phyloP scores from a whole-genome alignment of 805 yeast genomes.

The Spathaspora hagerdaliae region DNA sequence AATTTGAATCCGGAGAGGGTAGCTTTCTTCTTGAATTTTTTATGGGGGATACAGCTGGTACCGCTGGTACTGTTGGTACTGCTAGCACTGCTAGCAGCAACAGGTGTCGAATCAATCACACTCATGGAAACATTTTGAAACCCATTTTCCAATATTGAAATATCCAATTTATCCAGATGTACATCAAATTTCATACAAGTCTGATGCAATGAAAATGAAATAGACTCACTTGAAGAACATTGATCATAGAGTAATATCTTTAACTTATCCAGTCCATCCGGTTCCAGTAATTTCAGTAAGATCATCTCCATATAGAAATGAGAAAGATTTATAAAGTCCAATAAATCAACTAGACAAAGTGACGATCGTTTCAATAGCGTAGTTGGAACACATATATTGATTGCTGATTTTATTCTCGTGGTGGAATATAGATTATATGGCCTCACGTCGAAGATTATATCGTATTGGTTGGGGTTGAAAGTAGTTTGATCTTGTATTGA shows the following conservation, averaged over 20 bases:
- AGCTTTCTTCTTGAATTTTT: background rate
- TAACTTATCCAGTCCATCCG: conserved; percentile 7
- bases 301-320: conserved; percentile 15
- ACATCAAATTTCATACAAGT: conserved; percentile 21
- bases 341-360: conserved; percentile 27
- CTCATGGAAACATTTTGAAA: conserved; percentile 5
- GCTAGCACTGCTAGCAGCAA: background rate
- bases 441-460: conserved; percentile 31
- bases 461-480: background rate
- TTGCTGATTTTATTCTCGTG: conserved; percentile 25
- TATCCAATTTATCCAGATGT: conserved; percentile 12
- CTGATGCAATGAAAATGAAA: conserved; percentile 22
- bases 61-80: background rate
- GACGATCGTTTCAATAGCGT: conserved; percentile 39
- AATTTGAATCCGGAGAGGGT: conserved; percentile 37
- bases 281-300: conserved; percentile 8
- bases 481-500: background rate
- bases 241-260: conserved; percentile 33
- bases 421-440: conserved; percentile 33
- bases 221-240: conserved; percentile 12
- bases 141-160: conserved; percentile 26
- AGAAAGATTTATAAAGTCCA: conserved; percentile 27
- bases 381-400: conserved; percentile 42
- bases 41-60: background rate
- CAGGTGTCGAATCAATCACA: too few species aligned